These are phyloP conservation scores for Amphirosellinia nigrospora DNA, from an alignment of 495 filamentous ascomycete genomes.

Conservation along the genomic window DNA sequence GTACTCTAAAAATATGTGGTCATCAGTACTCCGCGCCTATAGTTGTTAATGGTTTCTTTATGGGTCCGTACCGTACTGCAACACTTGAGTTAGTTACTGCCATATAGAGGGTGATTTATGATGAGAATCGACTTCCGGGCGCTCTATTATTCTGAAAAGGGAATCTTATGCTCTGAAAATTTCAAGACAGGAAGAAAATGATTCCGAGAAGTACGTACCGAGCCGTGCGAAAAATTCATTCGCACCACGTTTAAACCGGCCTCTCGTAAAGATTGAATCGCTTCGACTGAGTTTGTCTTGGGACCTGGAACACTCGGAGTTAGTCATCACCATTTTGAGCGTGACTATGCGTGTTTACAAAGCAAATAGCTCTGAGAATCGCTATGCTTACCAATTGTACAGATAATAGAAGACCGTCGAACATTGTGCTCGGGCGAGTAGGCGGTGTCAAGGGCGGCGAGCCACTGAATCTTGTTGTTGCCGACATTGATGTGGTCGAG, in stretches of 20 bases:
- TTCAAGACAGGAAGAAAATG: too few species aligned
- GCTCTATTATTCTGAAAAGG: too few species aligned
- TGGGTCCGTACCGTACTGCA: constrained; percentile 61
- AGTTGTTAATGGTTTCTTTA: background rate
- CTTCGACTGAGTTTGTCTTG: constrained; percentile 98
- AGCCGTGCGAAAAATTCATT: constrained; percentile 97
- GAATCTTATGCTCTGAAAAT: too few species aligned
- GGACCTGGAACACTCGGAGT: too few species aligned
- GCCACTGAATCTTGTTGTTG: constrained; percentile 86
- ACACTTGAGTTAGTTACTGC: too few species aligned
- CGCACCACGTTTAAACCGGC: constrained; percentile 96
- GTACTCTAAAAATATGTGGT: constrained; percentile 50
- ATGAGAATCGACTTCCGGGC: too few species aligned
- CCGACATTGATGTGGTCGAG: constrained; percentile 80
- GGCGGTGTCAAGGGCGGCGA: constrained; percentile 76
- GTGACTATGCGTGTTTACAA: too few species aligned
- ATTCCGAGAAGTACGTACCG: too few species aligned
- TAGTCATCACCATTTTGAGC: too few species aligned
- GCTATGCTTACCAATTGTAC: too few species aligned
- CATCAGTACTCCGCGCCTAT: background rate
- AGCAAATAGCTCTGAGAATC: too few species aligned
- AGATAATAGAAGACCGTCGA: constrained; percentile 96
- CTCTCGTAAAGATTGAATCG: constrained; percentile 88
- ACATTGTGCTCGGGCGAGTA: constrained; percentile 79
- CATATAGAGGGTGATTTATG: too few species aligned